Conservation (phyloP, 805 yeast genomes). For the Schizosaccharomyces pombe region ASM294v3 CU329670.1:1212501-1213000, state of each 20-base stretch:
- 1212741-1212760: conserved; percentile 92
- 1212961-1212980: conserved; percentile 95
- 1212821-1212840: conserved; percentile 96
- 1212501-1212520: conserved; percentile 86
- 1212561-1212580: conserved; percentile 72
- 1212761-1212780: conserved; percentile 98
- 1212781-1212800: conserved; percentile 86
- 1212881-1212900: conserved; percentile 97
- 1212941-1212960: conserved; percentile 81
- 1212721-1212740: conserved; percentile 90
- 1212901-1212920: conserved; percentile 96
- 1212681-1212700: conserved; percentile 60
- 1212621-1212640: conserved; percentile 45
- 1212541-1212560: conserved; percentile 89
- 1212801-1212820: conserved; percentile 53
- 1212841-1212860: conserved; percentile 82
- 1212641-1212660: conserved; percentile 22
- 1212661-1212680: conserved; percentile 39
- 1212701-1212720: conserved; percentile 74
- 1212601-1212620: conserved; percentile 54
- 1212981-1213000: conserved; percentile 98
- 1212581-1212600: conserved; percentile 39
- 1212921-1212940: conserved; percentile 89
- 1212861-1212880: conserved; percentile 95
- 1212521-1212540: conserved; percentile 87